Conservation (phyloP, 495 filamentous ascomycete species). For the Collariella sp. region DNA sequence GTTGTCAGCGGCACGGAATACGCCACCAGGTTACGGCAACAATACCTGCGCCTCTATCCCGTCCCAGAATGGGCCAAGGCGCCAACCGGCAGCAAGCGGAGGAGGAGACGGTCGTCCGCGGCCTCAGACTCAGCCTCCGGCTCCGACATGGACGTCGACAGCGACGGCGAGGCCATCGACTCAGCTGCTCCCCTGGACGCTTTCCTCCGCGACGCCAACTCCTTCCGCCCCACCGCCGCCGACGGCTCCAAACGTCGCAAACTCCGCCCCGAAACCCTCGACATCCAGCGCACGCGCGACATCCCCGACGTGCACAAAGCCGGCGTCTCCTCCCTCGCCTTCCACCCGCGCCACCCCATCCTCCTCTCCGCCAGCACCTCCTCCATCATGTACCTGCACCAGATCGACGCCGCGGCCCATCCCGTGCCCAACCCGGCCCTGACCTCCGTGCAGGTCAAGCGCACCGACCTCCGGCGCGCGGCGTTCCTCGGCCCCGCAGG, state of each 20-base stretch:
- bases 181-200: conserved; percentile 68
- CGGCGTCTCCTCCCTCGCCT: conserved; percentile 70
- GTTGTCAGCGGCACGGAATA: conserved; percentile 81
- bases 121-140: conserved; percentile 37
- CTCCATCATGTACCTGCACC: conserved; percentile 78
- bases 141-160: conserved; percentile 51
- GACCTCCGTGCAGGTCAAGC: conserved; percentile 77
- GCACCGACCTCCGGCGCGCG: conserved; percentile 71
- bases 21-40: conserved; percentile 63
- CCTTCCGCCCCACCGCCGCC: conserved; percentile 34
- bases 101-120: conserved; percentile 43
- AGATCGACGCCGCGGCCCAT: conserved; percentile 64
- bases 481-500: conserved; percentile 57
- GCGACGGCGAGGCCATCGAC: conserved; percentile 52
- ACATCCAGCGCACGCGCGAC: conserved; percentile 59
- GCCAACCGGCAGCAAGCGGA: conserved; percentile 42
- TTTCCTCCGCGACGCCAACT: conserved; percentile 61
- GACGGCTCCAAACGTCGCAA: conserved; percentile 44
- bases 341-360: conserved; percentile 82
- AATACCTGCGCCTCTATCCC: conserved; percentile 74
- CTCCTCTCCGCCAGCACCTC: conserved; percentile 81
- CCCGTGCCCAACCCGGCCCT: conserved; percentile 75
- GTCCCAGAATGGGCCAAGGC: conserved; percentile 66
- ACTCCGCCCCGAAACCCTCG: conserved; percentile 75
- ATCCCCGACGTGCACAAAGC: conserved; percentile 52